These are phyloP conservation scores for Debaryomyces fabryi DNA, from an alignment of 1,139 yeast genomes.

Conservation along the genomic window DNA sequence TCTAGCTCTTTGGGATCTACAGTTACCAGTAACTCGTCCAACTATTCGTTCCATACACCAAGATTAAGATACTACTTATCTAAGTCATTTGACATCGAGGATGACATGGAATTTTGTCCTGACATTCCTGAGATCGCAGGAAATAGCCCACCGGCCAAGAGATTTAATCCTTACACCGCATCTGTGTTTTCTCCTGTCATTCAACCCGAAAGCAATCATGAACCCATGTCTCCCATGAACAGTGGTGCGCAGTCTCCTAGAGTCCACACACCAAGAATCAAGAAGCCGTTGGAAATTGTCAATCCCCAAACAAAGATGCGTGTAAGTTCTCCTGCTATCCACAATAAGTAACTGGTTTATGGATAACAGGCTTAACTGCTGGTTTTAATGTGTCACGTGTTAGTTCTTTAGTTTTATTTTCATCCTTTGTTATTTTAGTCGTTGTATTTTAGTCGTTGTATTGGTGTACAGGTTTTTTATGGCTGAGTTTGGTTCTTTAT, in stretches of 20 bases:
- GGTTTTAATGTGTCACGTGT: conserved; percentile 7
- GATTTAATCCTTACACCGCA: conserved; percentile 64
- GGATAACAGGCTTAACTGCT: background rate
- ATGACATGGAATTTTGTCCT: conserved; percentile 69
- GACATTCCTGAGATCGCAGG: conserved; percentile 41
- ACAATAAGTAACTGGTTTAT: conserved; percentile 15
- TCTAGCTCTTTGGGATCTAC: conserved; percentile 8
- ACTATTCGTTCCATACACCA: conserved; percentile 45
- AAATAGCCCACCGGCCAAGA: conserved; percentile 32
- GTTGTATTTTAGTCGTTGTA: conserved; percentile 7
- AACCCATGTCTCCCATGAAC: conserved; percentile 16
- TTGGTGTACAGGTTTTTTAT: conserved; percentile 2
- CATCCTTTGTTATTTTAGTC: background rate
- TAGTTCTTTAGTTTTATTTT: background rate
- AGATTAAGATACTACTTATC: conserved; percentile 51
- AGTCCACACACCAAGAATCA: conserved; percentile 57
- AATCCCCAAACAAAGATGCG: conserved; percentile 77
- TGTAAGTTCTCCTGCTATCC: conserved; percentile 55
- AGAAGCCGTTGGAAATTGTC: conserved; percentile 71
- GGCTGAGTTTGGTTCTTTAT: conserved; percentile 3
- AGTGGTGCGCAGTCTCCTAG: conserved; percentile 34
- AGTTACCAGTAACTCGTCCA: conserved; percentile 4
- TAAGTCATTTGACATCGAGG: conserved; percentile 65
- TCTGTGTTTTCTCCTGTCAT: conserved; percentile 51
- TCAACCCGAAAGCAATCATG: conserved; percentile 11